phyloP scores from a whole-genome alignment of 2,329 filamentous ascomycete species.

The Lachnellula cervina region DNA sequence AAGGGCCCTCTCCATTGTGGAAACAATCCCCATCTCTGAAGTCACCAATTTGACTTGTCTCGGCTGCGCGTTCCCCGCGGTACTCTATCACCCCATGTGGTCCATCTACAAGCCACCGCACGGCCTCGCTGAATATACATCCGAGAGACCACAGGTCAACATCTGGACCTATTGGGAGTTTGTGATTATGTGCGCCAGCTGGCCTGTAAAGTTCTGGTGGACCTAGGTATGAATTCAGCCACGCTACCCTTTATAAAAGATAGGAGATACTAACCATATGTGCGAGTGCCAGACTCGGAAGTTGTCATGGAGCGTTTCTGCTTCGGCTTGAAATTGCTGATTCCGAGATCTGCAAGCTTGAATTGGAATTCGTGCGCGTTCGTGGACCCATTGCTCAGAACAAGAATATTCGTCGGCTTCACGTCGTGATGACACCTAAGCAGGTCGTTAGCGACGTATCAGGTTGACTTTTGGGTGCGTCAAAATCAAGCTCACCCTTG shows the following conservation, averaged over 20 bases:
- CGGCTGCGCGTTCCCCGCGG: slow-evolving; percentile 15
- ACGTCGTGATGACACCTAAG: slow-evolving; percentile 32
- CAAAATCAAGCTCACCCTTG: slow-evolving; percentile 12
- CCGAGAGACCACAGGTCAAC: slow-evolving; percentile 34
- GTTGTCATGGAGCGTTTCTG: neutral
- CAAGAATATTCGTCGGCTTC: slow-evolving; percentile 31
- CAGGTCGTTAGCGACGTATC: slow-evolving; percentile 3
- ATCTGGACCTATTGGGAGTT: slow-evolving; percentile 8
- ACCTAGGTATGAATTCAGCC: slow-evolving; percentile 13
- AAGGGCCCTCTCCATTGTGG: slow-evolving; percentile 28
- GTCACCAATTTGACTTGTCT: slow-evolving; percentile 12
- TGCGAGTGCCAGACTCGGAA: slow-evolving; percentile 4
- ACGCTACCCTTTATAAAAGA: neutral
- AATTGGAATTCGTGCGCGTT: slow-evolving; percentile 25
- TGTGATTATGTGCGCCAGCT: slow-evolving; percentile 3
- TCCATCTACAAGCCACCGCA: slow-evolving; percentile 25
- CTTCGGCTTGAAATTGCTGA: slow-evolving; percentile 10
- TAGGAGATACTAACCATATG: slow-evolving; percentile 14
- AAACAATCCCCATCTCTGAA: slow-evolving; percentile 26
- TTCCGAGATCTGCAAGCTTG: slow-evolving; percentile 31
- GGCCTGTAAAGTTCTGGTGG: slow-evolving; percentile 30
- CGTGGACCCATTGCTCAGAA: slow-evolving; percentile 19
- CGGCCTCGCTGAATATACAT: slow-evolving; percentile 32
- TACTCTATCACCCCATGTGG: slow-evolving; percentile 25
- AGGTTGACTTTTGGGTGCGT: neutral